Percentiles rank a stretch among this genome's conserved stretches.
phyloP scores from a whole-genome alignment of 2,329 filamentous ascomycete species.

The Phaeomoniella chlamydospora region DNA sequence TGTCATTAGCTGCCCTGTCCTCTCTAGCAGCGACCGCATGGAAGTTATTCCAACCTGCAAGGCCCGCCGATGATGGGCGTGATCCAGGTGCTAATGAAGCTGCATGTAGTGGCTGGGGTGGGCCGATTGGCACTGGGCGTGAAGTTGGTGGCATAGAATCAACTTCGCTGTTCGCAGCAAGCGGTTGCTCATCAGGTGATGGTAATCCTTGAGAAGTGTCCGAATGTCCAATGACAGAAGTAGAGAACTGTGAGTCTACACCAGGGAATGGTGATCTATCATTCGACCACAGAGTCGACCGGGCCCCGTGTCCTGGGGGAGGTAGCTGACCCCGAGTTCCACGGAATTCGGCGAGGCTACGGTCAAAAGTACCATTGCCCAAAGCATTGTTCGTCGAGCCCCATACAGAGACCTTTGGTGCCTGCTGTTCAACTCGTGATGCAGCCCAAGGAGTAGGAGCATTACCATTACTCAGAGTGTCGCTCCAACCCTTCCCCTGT shows the following conservation, averaged over 20 bases:
- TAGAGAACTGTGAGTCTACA: conserved; percentile 10
- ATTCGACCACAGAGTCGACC: conserved; percentile 9
- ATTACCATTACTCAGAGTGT: neutral
- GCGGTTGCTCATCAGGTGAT: conserved; percentile 22
- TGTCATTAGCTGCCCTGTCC: conserved; percentile 25
- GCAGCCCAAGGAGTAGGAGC: neutral
- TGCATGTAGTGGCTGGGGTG: conserved; percentile 18
- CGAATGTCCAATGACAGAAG: conserved; percentile 10
- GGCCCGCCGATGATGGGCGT: conserved; percentile 12
- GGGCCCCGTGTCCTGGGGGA: conserved; percentile 18
- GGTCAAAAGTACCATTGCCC: conserved; percentile 50
- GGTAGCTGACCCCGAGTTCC: conserved; percentile 25
- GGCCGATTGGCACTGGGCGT: conserved; percentile 30
- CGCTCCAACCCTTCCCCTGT: neutral
- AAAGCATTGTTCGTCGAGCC: conserved; percentile 42
- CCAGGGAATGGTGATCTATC: conserved; percentile 9
- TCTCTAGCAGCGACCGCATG: conserved; percentile 21
- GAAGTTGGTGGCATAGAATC: conserved; percentile 24
- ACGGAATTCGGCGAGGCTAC: conserved; percentile 32
- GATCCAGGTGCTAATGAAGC: conserved; percentile 13
- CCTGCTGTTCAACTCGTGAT: neutral
- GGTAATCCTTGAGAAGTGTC: conserved; percentile 14
- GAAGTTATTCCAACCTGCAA: conserved; percentile 29
- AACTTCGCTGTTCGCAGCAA: conserved; percentile 15
- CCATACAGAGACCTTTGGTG: conserved; percentile 30